These are phyloP conservation scores for Sporothrix humicola DNA, from an alignment of 2,329 filamentous ascomycete species.

Conservation along the genomic window DNA sequence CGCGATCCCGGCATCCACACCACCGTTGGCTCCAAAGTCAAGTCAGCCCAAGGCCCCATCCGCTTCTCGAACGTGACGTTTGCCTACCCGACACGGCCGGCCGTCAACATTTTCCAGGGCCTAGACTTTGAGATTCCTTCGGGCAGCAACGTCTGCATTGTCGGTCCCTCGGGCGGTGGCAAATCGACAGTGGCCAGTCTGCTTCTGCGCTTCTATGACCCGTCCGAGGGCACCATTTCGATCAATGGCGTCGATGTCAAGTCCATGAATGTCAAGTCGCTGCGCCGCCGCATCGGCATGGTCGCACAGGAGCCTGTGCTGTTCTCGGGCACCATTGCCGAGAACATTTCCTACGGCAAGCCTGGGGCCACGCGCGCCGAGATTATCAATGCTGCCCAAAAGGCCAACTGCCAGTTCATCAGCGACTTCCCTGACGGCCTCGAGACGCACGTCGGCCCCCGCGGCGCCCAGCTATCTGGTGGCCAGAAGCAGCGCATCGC, in stretches of 20 bases:
- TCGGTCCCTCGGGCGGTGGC: conserved; percentile 92
- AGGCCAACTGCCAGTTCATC: conserved; percentile 96
- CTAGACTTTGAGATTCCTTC: conserved; percentile 90
- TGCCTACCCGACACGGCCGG: conserved; percentile 90
- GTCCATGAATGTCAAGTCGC: conserved; percentile 88
- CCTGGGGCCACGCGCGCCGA: conserved; percentile 78
- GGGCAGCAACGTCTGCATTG: conserved; percentile 93
- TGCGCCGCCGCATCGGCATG: conserved; percentile 90
- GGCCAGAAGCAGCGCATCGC: conserved; percentile 98
- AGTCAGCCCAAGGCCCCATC: conserved; percentile 85
- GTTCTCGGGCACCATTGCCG: conserved; percentile 81
- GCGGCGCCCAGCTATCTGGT: conserved; percentile 91
- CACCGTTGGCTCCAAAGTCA: conserved; percentile 79
- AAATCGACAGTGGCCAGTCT: conserved; percentile 96
- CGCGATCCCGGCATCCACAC: conserved; percentile 84
- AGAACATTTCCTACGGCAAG: conserved; percentile 90
- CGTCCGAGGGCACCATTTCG: conserved; percentile 74
- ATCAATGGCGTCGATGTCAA: conserved; percentile 86
- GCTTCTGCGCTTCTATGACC: conserved; percentile 87
- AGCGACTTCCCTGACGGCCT: conserved; percentile 94
- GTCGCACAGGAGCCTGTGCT: conserved; percentile 96
- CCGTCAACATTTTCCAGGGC: conserved; percentile 87
- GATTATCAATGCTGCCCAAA: conserved; percentile 83
- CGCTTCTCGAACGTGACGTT: conserved; percentile 86
- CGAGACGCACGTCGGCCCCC: conserved; percentile 89